A percentile compares a stretch with the other conserved stretches of the same genome.
phyloP scores from a whole-genome alignment of 1,284 basidiomycete species.

The Mycena sp. region DNA sequence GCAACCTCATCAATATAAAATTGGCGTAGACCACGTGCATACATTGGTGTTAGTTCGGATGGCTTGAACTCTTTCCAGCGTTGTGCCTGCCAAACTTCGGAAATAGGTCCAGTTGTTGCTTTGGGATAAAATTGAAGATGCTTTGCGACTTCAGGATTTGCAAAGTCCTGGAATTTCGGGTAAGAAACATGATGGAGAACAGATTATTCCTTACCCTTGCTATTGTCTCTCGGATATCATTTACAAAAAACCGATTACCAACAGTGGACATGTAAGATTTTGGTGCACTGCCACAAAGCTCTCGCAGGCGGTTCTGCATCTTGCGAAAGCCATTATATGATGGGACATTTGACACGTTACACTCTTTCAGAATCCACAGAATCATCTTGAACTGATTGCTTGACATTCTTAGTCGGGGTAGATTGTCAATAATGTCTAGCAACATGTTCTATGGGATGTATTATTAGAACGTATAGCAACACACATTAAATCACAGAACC shows the following conservation, averaged over 20 bases:
- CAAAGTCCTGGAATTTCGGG: not conserved
- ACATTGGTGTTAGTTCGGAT: conserved; percentile 35
- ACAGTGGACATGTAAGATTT: not conserved
- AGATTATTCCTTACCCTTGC: not conserved
- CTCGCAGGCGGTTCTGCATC: not conserved
- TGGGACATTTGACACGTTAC: not conserved
- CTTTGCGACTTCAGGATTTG: not conserved
- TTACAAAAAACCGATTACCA: not conserved
- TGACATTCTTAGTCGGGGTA: not conserved
- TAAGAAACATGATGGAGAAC: not conserved
- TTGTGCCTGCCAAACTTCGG: conserved; percentile 39
- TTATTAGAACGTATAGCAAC: no score
- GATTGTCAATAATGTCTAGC: not conserved
- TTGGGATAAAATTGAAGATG: conserved; percentile 36
- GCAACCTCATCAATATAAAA: conserved; percentile 39
- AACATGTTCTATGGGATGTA: no score
- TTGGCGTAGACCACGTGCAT: conserved; percentile 17
- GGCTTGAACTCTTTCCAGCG: conserved; percentile 36
- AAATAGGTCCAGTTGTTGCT: conserved; percentile 28
- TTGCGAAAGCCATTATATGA: not conserved
- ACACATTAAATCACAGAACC: no score
- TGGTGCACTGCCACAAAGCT: not conserved
- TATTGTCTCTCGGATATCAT: not conserved
- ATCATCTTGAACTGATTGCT: conserved; percentile 2
- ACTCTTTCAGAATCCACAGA: not conserved